Conservation (phyloP, 2,329 filamentous ascomycete species). For the Fusarium sp. region DNA sequence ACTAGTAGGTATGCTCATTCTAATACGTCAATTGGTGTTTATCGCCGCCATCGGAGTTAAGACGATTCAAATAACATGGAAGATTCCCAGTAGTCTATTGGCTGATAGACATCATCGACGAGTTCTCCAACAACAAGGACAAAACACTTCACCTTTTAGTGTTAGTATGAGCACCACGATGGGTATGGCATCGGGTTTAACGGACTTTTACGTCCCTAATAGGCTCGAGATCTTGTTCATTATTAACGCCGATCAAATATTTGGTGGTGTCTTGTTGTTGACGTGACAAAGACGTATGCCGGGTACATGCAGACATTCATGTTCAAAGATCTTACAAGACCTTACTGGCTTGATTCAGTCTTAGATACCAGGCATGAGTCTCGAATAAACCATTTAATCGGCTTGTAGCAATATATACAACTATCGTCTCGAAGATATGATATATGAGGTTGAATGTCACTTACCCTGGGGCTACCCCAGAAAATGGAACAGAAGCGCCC, state of each 20-base stretch:
- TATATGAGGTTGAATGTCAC: neutral
- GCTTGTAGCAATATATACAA: neutral
- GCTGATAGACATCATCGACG: neutral
- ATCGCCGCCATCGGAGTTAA: neutral
- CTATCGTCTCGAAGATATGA: neutral
- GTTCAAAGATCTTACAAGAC: neutral
- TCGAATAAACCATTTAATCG: neutral
- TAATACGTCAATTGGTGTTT: neutral
- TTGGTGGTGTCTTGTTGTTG: neutral
- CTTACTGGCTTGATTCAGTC: neutral
- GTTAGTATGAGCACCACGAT: neutral
- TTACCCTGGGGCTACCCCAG: conserved; percentile 15
- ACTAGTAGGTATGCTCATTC: neutral
- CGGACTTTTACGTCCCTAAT: no score
- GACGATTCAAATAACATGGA: neutral
- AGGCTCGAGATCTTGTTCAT: neutral
- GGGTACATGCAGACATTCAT: neutral
- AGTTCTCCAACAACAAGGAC: neutral
- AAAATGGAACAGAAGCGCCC: neutral
- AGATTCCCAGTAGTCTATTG: neutral
- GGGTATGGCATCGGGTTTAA: neutral
- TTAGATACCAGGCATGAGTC: no score
- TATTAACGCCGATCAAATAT: neutral
- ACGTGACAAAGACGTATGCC: neutral
- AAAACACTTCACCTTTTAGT: neutral